These are phyloP conservation scores for Colletotrichum endophyticum DNA, from an alignment of 2,329 filamentous ascomycete genomes.

Conservation along the genomic window DNA sequence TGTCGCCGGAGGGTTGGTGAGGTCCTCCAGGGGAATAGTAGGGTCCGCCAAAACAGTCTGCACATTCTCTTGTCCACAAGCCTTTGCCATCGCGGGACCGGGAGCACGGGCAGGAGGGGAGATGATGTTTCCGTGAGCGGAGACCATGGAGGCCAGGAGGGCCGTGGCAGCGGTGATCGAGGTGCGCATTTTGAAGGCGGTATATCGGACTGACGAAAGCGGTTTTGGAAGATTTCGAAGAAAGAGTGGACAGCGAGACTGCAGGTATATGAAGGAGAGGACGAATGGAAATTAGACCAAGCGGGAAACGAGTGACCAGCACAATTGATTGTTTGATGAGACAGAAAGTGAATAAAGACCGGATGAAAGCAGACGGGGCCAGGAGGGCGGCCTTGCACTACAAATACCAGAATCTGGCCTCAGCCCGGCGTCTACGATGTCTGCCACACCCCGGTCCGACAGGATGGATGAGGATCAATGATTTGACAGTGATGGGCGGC, in stretches of 20 bases:
- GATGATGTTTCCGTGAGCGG: constrained; percentile 49
- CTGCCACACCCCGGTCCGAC: background rate
- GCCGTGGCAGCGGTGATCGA: constrained; percentile 18
- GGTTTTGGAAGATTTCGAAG: background rate
- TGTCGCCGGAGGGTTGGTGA: constrained; percentile 23
- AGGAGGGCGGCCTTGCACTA: background rate
- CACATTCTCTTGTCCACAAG: constrained; percentile 47
- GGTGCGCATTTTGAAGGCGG: constrained; percentile 13
- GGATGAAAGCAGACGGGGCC: background rate
- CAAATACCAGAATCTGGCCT: constrained; percentile 1
- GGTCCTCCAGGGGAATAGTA: constrained; percentile 37
- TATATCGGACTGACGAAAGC: background rate
- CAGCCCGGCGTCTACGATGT: background rate
- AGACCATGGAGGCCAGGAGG: constrained; percentile 28
- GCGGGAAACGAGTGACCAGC: constrained; percentile 21
- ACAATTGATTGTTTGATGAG: background rate
- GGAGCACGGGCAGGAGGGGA: constrained; percentile 44
- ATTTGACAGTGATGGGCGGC: background rate
- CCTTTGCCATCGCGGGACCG: constrained; percentile 45
- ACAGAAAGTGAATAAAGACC: background rate
- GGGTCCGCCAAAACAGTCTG: constrained; percentile 37
- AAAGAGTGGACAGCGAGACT: background rate
- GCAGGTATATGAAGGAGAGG: background rate
- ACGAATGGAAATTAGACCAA: background rate
- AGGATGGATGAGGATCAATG: background rate